Evolutionary conservation across 139 green algal genomes (phyloP).

Genomic region (Picochlorum costavermella): DNA sequence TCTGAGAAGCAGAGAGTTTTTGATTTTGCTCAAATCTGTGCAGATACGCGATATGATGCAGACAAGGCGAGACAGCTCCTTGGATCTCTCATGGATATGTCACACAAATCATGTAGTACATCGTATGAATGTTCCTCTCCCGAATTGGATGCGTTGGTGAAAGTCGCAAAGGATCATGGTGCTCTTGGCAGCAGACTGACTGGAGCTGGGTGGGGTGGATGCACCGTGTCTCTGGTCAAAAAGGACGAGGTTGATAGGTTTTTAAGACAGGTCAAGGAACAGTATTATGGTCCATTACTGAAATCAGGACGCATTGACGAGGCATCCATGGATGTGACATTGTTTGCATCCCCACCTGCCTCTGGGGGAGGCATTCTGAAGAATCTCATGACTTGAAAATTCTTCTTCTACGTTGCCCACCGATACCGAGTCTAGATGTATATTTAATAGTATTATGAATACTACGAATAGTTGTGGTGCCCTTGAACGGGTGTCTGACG

Average conservation of each 20-base stretch:
- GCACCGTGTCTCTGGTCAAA: conserved; percentile 73
- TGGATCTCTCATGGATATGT: conserved; percentile 77
- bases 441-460: background rate
- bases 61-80: conserved; percentile 50
- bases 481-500: conserved; percentile 4
- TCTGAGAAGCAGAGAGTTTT: conserved; percentile 66
- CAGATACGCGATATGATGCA: background rate
- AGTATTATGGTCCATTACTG: conserved; percentile 26
- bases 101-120: conserved; percentile 68
- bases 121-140: conserved; percentile 86
- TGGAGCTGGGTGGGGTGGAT: conserved; percentile 90
- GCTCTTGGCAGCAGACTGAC: conserved; percentile 80
- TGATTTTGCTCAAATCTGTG: conserved; percentile 44
- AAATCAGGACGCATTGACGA: conserved; percentile 17
- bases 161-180: conserved; percentile 41
- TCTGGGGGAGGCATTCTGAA: conserved; percentile 43
- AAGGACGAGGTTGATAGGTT: conserved; percentile 49
- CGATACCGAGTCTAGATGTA: background rate
- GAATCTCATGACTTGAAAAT: background rate
- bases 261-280: conserved; percentile 33
- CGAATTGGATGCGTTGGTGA: conserved; percentile 84
- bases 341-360: conserved; percentile 50
- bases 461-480: background rate
- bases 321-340: conserved; percentile 14
- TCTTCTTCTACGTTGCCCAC: no score